These are phyloP conservation scores for Coleophoma crateriformis DNA, from an alignment of 2,329 filamentous ascomycete species.

Conservation along the genomic window DNA sequence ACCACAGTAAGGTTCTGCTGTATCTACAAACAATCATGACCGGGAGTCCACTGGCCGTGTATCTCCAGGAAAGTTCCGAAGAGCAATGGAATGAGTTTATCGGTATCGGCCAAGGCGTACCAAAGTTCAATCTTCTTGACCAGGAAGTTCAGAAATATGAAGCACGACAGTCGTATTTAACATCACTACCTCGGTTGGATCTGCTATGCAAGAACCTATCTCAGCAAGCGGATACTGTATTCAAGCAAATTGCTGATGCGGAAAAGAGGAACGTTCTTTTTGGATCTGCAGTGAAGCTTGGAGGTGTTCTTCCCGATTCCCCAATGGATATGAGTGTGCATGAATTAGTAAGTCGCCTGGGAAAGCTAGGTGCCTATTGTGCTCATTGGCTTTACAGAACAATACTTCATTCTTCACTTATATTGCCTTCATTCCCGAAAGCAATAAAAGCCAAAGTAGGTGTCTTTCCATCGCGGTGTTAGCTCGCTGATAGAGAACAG, in stretches of 20 bases:
- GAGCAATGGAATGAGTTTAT: slow-evolving; percentile 43
- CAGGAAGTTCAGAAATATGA: slow-evolving; percentile 23
- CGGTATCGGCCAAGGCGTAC: slow-evolving; percentile 36
- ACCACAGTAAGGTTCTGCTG: slow-evolving; percentile 64
- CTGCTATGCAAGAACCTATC: slow-evolving; percentile 57
- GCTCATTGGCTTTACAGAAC: slow-evolving; percentile 6
- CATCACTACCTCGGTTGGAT: slow-evolving; percentile 53
- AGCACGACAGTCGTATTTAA: slow-evolving; percentile 30
- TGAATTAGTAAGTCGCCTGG: slow-evolving; percentile 10
- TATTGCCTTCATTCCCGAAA: slow-evolving; percentile 19
- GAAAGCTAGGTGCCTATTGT: not conserved
- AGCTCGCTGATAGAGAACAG: slow-evolving; percentile 8
- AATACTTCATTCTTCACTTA: slow-evolving; percentile 9
- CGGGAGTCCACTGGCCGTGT: slow-evolving; percentile 58
- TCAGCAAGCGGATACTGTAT: slow-evolving; percentile 53
- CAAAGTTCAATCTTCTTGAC: slow-evolving; percentile 40
- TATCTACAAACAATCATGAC: slow-evolving; percentile 72
- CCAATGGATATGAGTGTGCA: slow-evolving; percentile 22
- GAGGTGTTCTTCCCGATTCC: slow-evolving; percentile 7
- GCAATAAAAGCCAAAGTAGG: slow-evolving; percentile 14
- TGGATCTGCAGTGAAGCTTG: slow-evolving; percentile 38
- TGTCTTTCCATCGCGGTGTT: slow-evolving; percentile 3
- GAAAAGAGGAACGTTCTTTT: slow-evolving; percentile 65
- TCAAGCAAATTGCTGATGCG: slow-evolving; percentile 63
- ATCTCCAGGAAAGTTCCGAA: slow-evolving; percentile 47